Evolutionary conservation across 306 rosid genomes (phyloP).

Genomic region (Boehmeria nivea): DNA sequence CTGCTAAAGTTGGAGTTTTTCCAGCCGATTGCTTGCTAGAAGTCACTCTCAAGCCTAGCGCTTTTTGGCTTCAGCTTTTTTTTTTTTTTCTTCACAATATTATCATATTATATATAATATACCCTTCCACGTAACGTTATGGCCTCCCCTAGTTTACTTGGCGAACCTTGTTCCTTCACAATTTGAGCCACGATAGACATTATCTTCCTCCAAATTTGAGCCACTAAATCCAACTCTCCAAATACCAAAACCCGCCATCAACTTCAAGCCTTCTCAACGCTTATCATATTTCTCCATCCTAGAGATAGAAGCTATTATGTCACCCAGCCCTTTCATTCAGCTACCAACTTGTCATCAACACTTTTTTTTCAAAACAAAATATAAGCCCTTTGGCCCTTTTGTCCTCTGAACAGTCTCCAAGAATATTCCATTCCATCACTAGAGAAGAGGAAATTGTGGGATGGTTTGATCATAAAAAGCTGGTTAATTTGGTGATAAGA

Average conservation of each 20-base stretch:
- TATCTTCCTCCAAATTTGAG: slow-evolving; percentile 15
- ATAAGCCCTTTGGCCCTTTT: no score
- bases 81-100: no score
- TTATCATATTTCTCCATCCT: background rate
- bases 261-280: background rate
- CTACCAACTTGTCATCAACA: background rate
- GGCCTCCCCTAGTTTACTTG: slow-evolving; percentile 23
- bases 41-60: no score
- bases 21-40: no score
- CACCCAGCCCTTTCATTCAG: background rate
- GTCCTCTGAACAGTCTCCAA: background rate
- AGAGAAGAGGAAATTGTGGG: background rate
- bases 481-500: background rate
- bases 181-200: slow-evolving; percentile 3
- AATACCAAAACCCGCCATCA: no score
- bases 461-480: background rate
- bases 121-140: slow-evolving; percentile 25
- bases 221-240: slow-evolving; percentile 10
- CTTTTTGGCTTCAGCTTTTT: no score
- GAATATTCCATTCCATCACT: slow-evolving; percentile 10
- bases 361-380: background rate
- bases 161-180: slow-evolving; percentile 10
- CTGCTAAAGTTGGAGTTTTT: no score
- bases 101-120: no score
- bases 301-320: background rate